Base-by-base conservation (phyloP, 805 yeast genomes). In the Suhomyces xylopsoci region DNA sequence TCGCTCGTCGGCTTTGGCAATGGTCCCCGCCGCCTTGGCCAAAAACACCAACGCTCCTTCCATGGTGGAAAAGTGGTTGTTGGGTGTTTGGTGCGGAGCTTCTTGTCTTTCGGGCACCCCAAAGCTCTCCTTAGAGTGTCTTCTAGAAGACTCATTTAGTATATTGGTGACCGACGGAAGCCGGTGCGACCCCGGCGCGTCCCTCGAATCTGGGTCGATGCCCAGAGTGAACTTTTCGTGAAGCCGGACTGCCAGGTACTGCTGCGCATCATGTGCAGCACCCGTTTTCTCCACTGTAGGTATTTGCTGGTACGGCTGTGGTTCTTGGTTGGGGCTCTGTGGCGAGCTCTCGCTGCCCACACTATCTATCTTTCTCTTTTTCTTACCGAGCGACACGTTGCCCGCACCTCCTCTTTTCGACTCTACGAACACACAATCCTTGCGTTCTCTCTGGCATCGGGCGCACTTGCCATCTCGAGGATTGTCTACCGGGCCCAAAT, bases 381-480 rank as follows among this genome's bases (percentile, higher is more conserved):
- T 71, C 45, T 80, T 74, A 26, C 81, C 83, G n/a, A 79, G 79
- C 56, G 72, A 60, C 7, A 63, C 54, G 17, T 55, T 54, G 24
- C 34, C 53, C 5, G 55, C 47, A 2, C 59, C 63, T 19, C 76
- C 74, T 40, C 76, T 55, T 51, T 64, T 68, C 22, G 66, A 61
- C 20, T 74, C 78, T 7, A 76, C 79, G 64, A 88, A 83, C 14
- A 85, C 84, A 69, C 98, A 92, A 59, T 86, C 90, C 58, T 81
- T 82, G 14, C 96, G 76, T 63, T 92, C 97, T 44, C 97, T 77
- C 55, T 80, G 78, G 62, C 98, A 92, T 48, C 97, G 72, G 2
- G 82, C 85, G 75, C 98, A 92, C 3, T 96, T 94, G 3, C 96
- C 94, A 4, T 82, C 83, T 45, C 77, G 76, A 0, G 96, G 96